Percentiles rank a stretch among this genome's conserved stretches.
Evolutionary conservation across 140 eudicot genomes (phyloP).

Genomic region (Anethum foeniculum): DNA sequence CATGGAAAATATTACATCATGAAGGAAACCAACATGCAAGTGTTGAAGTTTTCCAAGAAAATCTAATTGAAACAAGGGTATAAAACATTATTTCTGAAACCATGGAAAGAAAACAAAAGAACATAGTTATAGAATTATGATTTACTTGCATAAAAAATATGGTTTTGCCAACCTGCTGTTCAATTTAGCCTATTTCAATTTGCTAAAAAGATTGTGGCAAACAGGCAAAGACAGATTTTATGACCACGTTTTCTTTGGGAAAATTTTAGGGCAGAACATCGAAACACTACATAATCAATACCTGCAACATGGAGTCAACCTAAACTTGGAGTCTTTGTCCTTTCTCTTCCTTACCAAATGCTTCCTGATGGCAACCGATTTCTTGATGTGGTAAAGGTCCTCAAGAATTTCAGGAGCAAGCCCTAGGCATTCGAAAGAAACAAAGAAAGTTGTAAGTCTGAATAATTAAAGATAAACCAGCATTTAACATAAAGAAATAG

Average conservation of each 20-base stretch:
- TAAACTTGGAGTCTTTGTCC: conserved; percentile 44
- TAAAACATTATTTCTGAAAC: background rate
- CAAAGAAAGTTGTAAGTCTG: background rate
- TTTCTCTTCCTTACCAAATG: conserved; percentile 49
- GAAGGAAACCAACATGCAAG: too few species aligned
- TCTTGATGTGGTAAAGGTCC: conserved; percentile 45
- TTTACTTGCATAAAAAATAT: too few species aligned
- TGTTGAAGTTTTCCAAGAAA: background rate
- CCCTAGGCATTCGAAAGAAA: conserved; percentile 15
- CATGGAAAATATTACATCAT: too few species aligned
- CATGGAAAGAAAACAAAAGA: conserved; percentile 26
- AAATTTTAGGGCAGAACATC: background rate
- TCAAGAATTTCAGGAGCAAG: conserved; percentile 53
- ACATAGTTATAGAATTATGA: too few species aligned
- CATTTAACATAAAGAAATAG: background rate
- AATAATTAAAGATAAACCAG: too few species aligned
- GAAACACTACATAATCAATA: background rate
- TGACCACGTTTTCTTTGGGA: background rate
- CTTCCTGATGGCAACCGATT: conserved; percentile 44
- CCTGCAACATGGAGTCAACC: conserved; percentile 29
- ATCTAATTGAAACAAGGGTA: background rate
- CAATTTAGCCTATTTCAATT: background rate
- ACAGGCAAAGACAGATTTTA: background rate
- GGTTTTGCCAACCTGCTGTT: background rate
- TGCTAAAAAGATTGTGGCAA: background rate